Percentiles rank a stretch among this genome's conserved stretches.
Evolutionary conservation across 2,329 filamentous ascomycete species (phyloP).

Genomic region (Lachnellula suecica): DNA sequence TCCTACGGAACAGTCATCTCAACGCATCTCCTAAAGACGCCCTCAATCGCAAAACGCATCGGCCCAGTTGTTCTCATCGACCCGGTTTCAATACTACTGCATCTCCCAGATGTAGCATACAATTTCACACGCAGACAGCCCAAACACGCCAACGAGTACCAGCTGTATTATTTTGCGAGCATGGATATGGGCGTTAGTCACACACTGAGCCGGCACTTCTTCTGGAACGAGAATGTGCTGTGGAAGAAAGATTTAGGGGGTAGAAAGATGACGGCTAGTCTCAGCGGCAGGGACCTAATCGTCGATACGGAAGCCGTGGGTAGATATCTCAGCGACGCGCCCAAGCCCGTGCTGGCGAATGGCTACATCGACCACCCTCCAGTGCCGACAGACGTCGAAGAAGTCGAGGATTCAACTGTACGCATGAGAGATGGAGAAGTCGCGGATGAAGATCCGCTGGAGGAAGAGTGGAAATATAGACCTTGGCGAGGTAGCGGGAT

Average conservation of each 20-base stretch:
- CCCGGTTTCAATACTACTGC: conserved; percentile 58
- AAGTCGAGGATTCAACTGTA: background rate
- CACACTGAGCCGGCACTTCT: conserved; percentile 56
- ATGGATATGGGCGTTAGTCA: conserved; percentile 59
- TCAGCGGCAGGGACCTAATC: conserved; percentile 53
- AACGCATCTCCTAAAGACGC: conserved; percentile 51
- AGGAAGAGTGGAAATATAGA: conserved; percentile 32
- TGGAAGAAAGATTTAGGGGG: conserved; percentile 56
- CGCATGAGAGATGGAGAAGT: conserved; percentile 23
- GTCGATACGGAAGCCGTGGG: conserved; percentile 52
- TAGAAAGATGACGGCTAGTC: conserved; percentile 44
- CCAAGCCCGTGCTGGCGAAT: conserved; percentile 6
- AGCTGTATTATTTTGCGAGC: conserved; percentile 59
- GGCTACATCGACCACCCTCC: conserved; percentile 12
- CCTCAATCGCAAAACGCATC: conserved; percentile 41
- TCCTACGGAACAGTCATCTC: conserved; percentile 54
- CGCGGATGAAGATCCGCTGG: conserved; percentile 13
- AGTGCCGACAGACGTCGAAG: conserved; percentile 19
- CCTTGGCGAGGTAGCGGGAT: conserved; percentile 31
- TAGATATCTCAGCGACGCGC: conserved; percentile 43
- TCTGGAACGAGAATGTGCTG: conserved; percentile 60
- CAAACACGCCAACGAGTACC: conserved; percentile 52
- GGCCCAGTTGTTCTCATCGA: conserved; percentile 55
- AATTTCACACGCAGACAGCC: conserved; percentile 53
- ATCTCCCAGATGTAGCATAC: conserved; percentile 62